Conservation (phyloP, 2,329 filamentous ascomycete species). For the Fusarium sp. region DNA sequence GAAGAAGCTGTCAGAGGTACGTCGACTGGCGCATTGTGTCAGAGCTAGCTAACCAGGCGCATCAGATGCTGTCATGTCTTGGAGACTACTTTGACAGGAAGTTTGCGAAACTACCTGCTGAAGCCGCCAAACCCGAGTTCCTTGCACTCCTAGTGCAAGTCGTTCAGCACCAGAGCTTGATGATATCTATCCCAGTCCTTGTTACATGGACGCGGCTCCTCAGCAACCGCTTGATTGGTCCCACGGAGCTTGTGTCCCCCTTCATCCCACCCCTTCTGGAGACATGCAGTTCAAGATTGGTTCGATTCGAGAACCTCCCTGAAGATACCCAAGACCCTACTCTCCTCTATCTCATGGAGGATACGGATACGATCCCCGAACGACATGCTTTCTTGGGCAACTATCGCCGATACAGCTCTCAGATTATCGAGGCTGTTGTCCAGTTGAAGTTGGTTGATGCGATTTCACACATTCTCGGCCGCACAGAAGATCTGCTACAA, state of each 20-base stretch:
- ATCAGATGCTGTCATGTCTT: slow-evolving; percentile 83
- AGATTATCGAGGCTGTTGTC: slow-evolving; percentile 88
- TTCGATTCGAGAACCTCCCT: slow-evolving; percentile 88
- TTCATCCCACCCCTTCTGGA: slow-evolving; percentile 83
- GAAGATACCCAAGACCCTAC: slow-evolving; percentile 84
- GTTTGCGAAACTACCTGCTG: slow-evolving; percentile 71
- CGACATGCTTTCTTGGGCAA: slow-evolving; percentile 95
- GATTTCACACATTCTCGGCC: slow-evolving; percentile 84
- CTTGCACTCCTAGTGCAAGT: slow-evolving; percentile 83
- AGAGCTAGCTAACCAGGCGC: not conserved
- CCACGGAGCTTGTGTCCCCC: slow-evolving; percentile 67
- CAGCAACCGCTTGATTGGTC: slow-evolving; percentile 74
- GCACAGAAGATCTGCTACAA: slow-evolving; percentile 78
- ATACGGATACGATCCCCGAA: slow-evolving; percentile 94
- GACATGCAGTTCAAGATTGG: slow-evolving; percentile 82
- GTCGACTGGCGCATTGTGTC: slow-evolving; percentile 19
- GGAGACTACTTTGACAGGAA: slow-evolving; percentile 87
- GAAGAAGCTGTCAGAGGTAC: slow-evolving; percentile 93
- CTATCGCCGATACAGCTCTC: slow-evolving; percentile 89
- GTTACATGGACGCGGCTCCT: slow-evolving; percentile 90
- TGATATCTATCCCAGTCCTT: slow-evolving; percentile 92
- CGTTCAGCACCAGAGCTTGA: slow-evolving; percentile 85
- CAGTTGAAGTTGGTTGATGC: slow-evolving; percentile 85
- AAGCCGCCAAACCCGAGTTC: slow-evolving; percentile 77
- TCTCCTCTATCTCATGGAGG: slow-evolving; percentile 85